Evolutionary conservation across 2,329 filamentous ascomycete genomes (phyloP).

Genomic region (Penicillium sp.): DNA sequence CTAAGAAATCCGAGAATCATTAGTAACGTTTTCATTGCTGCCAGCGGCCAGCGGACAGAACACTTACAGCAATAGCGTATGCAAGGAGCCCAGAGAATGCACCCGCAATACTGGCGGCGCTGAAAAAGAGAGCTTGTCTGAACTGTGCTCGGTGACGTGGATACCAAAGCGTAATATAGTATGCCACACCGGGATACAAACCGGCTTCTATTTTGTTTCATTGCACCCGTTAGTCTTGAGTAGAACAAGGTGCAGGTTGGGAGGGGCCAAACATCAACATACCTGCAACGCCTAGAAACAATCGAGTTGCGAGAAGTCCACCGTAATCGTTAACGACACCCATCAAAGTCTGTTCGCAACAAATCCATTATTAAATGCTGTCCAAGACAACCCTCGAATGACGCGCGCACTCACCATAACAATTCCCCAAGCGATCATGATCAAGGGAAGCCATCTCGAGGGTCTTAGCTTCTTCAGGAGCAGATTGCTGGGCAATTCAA

Average conservation of each 20-base stretch:
- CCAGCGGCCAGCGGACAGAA: slow-evolving; percentile 23
- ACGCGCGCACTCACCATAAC: slow-evolving; percentile 35
- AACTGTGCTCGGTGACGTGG: slow-evolving; percentile 42
- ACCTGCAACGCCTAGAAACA: slow-evolving; percentile 43
- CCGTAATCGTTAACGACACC: slow-evolving; percentile 46
- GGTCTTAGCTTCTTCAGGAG: slow-evolving; percentile 24
- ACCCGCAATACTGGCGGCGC: slow-evolving; percentile 49
- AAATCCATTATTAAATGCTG: not conserved
- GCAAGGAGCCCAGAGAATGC: slow-evolving; percentile 53
- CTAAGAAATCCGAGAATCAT: slow-evolving; percentile 9
- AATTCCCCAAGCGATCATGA: slow-evolving; percentile 45
- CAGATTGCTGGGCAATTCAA: slow-evolving; percentile 20
- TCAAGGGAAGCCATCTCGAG: slow-evolving; percentile 29
- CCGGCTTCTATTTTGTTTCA: slow-evolving; percentile 33
- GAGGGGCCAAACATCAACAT: not conserved
- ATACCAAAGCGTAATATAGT: slow-evolving; percentile 49
- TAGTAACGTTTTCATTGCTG: slow-evolving; percentile 9
- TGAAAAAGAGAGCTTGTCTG: slow-evolving; percentile 47
- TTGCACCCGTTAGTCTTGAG: not conserved
- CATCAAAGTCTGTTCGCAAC: slow-evolving; percentile 40
- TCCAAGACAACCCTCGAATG: not conserved
- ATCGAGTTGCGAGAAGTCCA: slow-evolving; percentile 46
- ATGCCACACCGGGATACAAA: slow-evolving; percentile 43
- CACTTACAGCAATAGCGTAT: slow-evolving; percentile 46
- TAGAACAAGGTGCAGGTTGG: not conserved